Conservation (phyloP, 495 filamentous ascomycete species). For the Xylaria castorea region DNA sequence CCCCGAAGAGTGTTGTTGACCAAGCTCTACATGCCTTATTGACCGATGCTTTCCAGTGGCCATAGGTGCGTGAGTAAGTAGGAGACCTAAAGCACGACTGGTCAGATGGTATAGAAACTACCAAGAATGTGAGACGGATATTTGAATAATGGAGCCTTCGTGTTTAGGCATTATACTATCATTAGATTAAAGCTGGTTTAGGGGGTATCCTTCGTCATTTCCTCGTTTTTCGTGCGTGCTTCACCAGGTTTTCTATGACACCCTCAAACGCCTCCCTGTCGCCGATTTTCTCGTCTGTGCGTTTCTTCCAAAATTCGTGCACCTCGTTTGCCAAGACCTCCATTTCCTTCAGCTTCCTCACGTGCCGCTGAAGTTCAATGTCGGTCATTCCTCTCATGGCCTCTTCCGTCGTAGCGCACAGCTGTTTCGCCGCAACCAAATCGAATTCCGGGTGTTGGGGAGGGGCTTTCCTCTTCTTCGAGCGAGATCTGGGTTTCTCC, state of each 20-base stretch:
- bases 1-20: not conserved
- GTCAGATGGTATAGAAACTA: not conserved
- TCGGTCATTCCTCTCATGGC: slow-evolving; percentile 79
- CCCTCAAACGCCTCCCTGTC: slow-evolving; percentile 97
- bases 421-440: slow-evolving; percentile 73
- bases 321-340: slow-evolving; percentile 74
- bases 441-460: slow-evolving; percentile 78
- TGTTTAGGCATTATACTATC: slow-evolving; percentile 14
- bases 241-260: slow-evolving; percentile 97
- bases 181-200: slow-evolving; percentile 26
- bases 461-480: slow-evolving; percentile 60
- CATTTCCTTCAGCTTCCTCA: slow-evolving; percentile 71
- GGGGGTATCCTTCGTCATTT: slow-evolving; percentile 58
- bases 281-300: slow-evolving; percentile 79
- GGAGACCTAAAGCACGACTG: not conserved
- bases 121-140: not conserved
- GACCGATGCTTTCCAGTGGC: not conserved
- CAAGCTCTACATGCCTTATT: not conserved
- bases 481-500: slow-evolving; percentile 47
- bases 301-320: slow-evolving; percentile 87
- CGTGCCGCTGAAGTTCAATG: slow-evolving; percentile 74
- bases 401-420: slow-evolving; percentile 83
- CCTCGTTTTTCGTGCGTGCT: slow-evolving; percentile 87
- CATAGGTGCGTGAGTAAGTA: not conserved
- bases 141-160: not conserved